Base-by-base conservation (phyloP, 2,329 filamentous ascomycete genomes). In the Iodosphaeria phyllophila region DNA sequence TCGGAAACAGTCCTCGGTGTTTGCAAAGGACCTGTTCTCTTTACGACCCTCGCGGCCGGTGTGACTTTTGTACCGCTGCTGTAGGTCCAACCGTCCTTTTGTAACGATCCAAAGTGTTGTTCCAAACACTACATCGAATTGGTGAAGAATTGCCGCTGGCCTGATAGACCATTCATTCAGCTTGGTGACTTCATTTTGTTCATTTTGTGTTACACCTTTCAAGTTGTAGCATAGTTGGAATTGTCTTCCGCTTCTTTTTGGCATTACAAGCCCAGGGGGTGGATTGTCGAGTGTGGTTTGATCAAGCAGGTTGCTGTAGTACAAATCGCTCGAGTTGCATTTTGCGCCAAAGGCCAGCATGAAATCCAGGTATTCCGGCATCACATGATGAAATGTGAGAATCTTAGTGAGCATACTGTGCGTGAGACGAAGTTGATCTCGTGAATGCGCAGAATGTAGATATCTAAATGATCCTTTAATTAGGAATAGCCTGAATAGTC, bases 51-150 rank as follows among this genome's bases (percentile, higher is more conserved):
- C 22, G n/a, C 31, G 20, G 2, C 34, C 39, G 4, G 46, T 51
- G 18, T 53, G 11, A 12, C 49, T 33, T 28, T 45, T 35, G 20
- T 46, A 35, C 16, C 42, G 22, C 1, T 40, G 29, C 20, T 47
- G 36, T 8, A 51, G 28, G 9, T 37, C 34, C 4, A 29, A 24
- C 3, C 37, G 32, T 1, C 48, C 51, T 22, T 52, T 50, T 0
- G 46, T 46, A 1, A 54, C 35, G 5, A 59, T 43, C 55, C 55
- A 59, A 3, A 56, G 25, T 0, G 48, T 36, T 2, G 38, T 50
- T 0, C 50, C 37, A 3, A 37, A 29, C 0, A 35, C 35, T 1
- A 52, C 30, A 23, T 56, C 52, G 24, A 54, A 54, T 16, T 48
- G 43, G 25, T 56, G 52, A 26, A 54, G 42, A 4, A 55, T 28